phyloP scores from a whole-genome alignment of 768 basidiomycete genomes.

The Mycena galopus region DNA sequence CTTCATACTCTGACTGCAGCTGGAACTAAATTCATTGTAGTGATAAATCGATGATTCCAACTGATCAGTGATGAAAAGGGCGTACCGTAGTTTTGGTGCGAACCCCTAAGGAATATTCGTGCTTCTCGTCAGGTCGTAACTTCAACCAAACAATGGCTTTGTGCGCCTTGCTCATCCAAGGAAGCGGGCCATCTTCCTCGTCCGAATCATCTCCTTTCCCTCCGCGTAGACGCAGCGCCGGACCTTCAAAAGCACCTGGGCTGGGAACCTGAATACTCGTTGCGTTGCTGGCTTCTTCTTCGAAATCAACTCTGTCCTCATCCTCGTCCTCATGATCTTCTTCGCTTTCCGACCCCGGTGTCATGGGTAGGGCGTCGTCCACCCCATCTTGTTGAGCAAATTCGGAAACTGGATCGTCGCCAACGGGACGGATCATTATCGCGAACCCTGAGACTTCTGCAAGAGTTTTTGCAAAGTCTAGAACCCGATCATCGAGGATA shows the following conservation, averaged over 20 bases:
- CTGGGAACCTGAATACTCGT: not conserved
- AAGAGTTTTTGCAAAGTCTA: not conserved
- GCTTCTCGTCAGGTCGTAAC: constrained; percentile 17
- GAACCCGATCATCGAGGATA: not conserved
- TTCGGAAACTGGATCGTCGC: not conserved
- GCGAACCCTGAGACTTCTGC: constrained; percentile 8
- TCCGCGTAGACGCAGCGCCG: constrained; percentile 12
- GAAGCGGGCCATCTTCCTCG: not conserved
- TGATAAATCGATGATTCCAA: not conserved
- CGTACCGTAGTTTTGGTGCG: not conserved
- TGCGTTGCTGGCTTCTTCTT: not conserved
- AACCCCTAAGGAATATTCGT: not conserved
- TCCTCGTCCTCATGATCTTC: not conserved
- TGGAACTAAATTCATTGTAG: constrained; percentile 5
- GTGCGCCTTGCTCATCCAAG: constrained; percentile 17
- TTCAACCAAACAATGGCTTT: constrained; percentile 3
- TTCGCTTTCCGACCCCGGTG: not conserved
- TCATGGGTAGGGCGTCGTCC: not conserved
- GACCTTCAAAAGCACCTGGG: not conserved
- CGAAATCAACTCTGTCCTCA: not conserved
- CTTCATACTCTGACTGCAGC: constrained; percentile 4
- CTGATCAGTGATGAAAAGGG: not conserved
- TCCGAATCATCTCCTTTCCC: constrained; percentile 16
- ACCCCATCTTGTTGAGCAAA: not conserved
- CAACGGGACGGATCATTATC: constrained; percentile 3